phyloP scores from a whole-genome alignment of 2,329 filamentous ascomycete species.

The Calonectria pseudoreteaudii region DNA sequence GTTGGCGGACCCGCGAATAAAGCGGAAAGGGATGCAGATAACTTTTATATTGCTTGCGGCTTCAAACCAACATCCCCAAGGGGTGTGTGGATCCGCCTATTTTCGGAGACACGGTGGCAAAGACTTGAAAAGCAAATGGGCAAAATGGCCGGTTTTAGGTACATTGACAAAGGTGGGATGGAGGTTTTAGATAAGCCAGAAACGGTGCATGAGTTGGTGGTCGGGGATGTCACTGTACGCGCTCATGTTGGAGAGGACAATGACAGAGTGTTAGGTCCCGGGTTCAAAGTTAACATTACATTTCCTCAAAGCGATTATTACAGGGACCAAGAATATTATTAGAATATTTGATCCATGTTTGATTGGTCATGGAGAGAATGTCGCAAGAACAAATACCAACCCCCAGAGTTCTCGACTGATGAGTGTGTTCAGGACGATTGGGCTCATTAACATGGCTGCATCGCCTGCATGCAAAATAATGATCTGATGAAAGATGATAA shows the following conservation, averaged over 20 bases:
- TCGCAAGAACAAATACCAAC: neutral
- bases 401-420: neutral
- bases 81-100: neutral
- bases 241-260: neutral
- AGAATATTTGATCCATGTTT: neutral
- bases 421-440: neutral
- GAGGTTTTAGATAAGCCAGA: neutral
- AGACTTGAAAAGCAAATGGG: neutral
- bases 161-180: neutral
- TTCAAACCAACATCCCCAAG: neutral
- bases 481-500: neutral
- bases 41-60: slow-evolving; percentile 3
- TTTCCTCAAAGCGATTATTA: neutral
- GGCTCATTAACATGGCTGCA: neutral
- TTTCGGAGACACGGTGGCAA: neutral
- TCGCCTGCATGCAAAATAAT: neutral
- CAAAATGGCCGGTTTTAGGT: neutral
- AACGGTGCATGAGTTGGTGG: neutral
- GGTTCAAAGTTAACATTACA: neutral
- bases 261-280: neutral
- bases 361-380: neutral
- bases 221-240: neutral
- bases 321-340: neutral
- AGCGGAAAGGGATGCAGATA: neutral
- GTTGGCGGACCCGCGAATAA: neutral